A percentile compares a stretch with the other conserved stretches of the same genome.
Evolutionary conservation across 495 filamentous ascomycete species (phyloP).

Genomic region (Alectoria sarmentosa): DNA sequence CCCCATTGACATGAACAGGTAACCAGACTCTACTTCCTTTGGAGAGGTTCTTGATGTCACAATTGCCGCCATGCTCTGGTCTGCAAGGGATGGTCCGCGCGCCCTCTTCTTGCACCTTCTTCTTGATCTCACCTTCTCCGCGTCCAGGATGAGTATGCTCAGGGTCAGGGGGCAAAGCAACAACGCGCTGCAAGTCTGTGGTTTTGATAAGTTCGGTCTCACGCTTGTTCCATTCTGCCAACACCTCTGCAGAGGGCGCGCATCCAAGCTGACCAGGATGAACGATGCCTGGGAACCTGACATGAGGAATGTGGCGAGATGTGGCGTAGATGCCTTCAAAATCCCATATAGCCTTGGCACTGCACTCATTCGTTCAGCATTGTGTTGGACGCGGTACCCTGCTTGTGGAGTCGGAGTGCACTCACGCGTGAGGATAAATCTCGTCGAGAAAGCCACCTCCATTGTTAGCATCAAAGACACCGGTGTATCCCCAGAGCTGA

Average conservation of each 20-base stretch:
- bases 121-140: constrained; percentile 52
- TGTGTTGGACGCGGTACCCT: too few species aligned
- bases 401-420: too few species aligned
- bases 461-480: constrained; percentile 74
- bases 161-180: constrained; percentile 72
- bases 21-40: constrained; percentile 85
- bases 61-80: constrained; percentile 56
- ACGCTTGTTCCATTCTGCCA: constrained; percentile 73
- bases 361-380: too few species aligned
- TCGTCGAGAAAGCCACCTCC: constrained; percentile 92
- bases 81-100: constrained; percentile 75
- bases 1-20: constrained; percentile 76
- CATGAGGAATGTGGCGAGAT: constrained; percentile 81
- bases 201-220: constrained; percentile 72
- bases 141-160: constrained; percentile 64
- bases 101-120: constrained; percentile 74
- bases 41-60: constrained; percentile 87
- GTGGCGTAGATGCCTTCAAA: constrained; percentile 94
- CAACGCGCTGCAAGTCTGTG: constrained; percentile 57
- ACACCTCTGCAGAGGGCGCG: constrained; percentile 64
- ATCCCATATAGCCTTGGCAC: constrained; percentile 93
- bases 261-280: constrained; percentile 92
- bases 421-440: constrained; percentile 72
- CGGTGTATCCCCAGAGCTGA: constrained; percentile 87
- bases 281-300: constrained; percentile 86